A percentile compares a stretch with the other conserved stretches of the same genome.
phyloP scores from a whole-genome alignment of 306 rosid genomes.

The Sicyos edulis region DNA sequence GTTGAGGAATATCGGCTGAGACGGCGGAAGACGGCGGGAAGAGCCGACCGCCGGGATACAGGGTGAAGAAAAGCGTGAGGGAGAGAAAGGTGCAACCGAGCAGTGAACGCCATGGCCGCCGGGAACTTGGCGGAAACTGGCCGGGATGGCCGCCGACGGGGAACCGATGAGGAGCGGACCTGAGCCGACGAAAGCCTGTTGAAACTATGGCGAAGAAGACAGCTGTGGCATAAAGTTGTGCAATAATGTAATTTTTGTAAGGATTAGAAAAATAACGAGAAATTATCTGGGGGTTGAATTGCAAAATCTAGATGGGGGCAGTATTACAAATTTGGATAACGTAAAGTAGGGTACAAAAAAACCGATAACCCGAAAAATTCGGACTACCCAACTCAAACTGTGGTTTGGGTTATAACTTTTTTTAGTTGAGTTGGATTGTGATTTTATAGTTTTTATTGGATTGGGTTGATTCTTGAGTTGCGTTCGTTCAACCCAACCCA shows the following conservation, averaged over 20 bases:
- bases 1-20: constrained; percentile 25
- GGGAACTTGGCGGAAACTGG: neutral
- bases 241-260: neutral
- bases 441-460: too few relatives aligned
- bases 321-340: neutral
- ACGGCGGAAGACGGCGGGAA: constrained; percentile 32
- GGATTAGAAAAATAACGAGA: neutral
- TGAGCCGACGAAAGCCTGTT: neutral
- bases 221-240: neutral
- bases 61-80: constrained; percentile 24
- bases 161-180: constrained; percentile 7
- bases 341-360: too few relatives aligned
- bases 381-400: too few relatives aligned
- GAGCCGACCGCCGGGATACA: constrained; percentile 21
- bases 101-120: constrained; percentile 43
- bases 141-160: neutral
- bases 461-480: too few relatives aligned
- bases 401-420: too few relatives aligned
- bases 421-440: too few relatives aligned
- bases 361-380: too few relatives aligned
- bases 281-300: neutral
- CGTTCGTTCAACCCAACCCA: too few relatives aligned
- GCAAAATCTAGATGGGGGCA: neutral
- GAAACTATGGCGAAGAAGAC: neutral
- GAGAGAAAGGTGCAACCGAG: constrained; percentile 25